Evolutionary conservation across 805 yeast genomes (phyloP).

Genomic region (Candida coleopterorum): DNA sequence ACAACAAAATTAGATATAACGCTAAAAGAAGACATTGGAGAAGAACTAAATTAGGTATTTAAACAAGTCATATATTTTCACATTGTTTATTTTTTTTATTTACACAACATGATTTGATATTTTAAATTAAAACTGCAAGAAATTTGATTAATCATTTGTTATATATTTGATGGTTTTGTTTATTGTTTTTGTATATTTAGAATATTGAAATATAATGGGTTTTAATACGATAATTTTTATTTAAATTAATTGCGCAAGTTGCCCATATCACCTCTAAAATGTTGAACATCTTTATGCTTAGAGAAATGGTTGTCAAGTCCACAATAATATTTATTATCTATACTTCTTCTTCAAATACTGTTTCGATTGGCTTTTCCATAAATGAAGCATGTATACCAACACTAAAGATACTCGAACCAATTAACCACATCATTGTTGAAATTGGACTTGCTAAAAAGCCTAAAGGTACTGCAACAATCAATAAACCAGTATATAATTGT

Average conservation of each 20-base stretch:
- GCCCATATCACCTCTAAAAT: too few relatives aligned
- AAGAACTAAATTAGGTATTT: conserved; percentile 97
- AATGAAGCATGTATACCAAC: conserved; percentile 84
- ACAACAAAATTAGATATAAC: conserved; percentile 96
- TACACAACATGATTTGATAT: conserved; percentile 2
- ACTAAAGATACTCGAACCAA: conserved; percentile 75
- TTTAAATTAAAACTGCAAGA: not conserved
- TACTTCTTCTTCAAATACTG: conserved; percentile 82
- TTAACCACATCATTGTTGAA: conserved; percentile 85
- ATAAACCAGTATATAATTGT: conserved; percentile 78
- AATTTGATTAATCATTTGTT: not conserved
- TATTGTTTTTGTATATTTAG: conserved; percentile 1
- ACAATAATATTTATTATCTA: conserved; percentile 12
- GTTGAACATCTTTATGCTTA: too few relatives aligned
- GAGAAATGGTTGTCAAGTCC: too few relatives aligned
- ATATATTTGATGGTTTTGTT: not conserved
- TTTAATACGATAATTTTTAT: conserved; percentile 7
- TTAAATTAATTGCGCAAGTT: too few relatives aligned
- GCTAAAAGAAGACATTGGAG: conserved; percentile 99
- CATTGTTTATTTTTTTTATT: conserved; percentile 1
- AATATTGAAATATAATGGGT: conserved; percentile 5
- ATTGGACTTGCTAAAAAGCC: conserved; percentile 88
- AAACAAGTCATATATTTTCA: conserved; percentile 33
- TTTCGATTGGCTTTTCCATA: conserved; percentile 93
- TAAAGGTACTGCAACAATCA: conserved; percentile 72